A percentile compares a stretch with the other conserved stretches of the same genome.
Evolutionary conservation across 345 rosid genomes (phyloP).

Genomic region (Syzygium grande): DNA sequence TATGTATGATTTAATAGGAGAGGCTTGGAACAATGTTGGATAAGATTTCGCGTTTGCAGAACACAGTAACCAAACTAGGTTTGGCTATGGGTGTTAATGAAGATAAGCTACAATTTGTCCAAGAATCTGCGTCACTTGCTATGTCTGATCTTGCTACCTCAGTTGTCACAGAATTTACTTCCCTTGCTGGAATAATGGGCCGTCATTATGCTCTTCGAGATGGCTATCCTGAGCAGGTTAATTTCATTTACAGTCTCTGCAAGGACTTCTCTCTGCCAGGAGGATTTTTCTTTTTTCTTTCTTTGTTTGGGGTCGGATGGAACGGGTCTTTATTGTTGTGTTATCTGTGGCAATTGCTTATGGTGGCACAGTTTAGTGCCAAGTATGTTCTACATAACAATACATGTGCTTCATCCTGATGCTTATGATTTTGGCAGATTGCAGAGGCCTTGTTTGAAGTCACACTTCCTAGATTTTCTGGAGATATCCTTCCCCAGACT

Average conservation of each 20-base stretch:
- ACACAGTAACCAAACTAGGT: slow-evolving; percentile 43
- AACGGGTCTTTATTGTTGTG: neutral
- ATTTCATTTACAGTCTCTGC: neutral
- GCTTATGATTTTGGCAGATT: slow-evolving; percentile 31
- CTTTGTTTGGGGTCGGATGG: neutral
- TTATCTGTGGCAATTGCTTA: neutral
- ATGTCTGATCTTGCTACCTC: slow-evolving; percentile 95
- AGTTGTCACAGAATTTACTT: slow-evolving; percentile 86
- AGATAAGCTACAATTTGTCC: slow-evolving; percentile 41
- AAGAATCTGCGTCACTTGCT: slow-evolving; percentile 88
- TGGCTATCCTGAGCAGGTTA: slow-evolving; percentile 82
- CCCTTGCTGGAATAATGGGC: slow-evolving; percentile 93
- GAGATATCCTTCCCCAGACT: slow-evolving; percentile 78
- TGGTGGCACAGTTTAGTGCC: neutral
- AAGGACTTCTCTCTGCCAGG: neutral
- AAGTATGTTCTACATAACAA: neutral
- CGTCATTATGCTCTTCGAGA: slow-evolving; percentile 94
- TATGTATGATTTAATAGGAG: slow-evolving; percentile 35
- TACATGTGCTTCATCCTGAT: neutral
- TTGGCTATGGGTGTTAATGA: slow-evolving; percentile 38
- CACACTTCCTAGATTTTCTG: slow-evolving; percentile 82
- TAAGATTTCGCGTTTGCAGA: slow-evolving; percentile 64
- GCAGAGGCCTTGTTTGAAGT: slow-evolving; percentile 92
- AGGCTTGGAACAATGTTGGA: slow-evolving; percentile 94
- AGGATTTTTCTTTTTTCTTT: neutral